Base-by-base conservation (phyloP, 768 basidiomycete species). In the Plicaturopsis crispa region DNA sequence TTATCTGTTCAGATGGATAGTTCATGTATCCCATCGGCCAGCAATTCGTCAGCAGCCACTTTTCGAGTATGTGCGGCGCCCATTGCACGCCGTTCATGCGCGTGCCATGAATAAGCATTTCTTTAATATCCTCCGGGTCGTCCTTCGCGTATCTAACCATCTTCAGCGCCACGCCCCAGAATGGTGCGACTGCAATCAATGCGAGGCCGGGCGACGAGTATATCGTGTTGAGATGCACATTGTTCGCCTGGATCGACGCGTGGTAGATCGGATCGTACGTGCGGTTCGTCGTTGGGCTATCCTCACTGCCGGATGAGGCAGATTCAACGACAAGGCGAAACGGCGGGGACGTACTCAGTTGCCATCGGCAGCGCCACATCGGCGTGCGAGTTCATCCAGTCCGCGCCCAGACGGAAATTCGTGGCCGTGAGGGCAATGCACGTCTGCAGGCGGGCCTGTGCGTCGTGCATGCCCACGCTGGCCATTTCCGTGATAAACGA, bases 311-410 rank as follows among this genome's bases (percentile, higher is more conserved):
- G 33, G 19, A 38, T 28, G 13, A 35, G 40, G 30, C n/a, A n/a
- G n/a, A n/a, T n/a, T 24, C 39, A 13, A 37, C 39, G 13, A 14
- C 30, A 16, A 17, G 23, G 41, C 31, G 22, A 33, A 38, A 18
- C 26, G 35, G 37, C 35, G 17, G 19, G 34, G 6, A 69, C 79
- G 57, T 49, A 82, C 77, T 79, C 75, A 42, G 59, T 54, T 14
- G 75, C 72, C 69, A 78, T 71, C 12, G 83, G 82, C 34, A 85
- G 62, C 2, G 82, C 78, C 11, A 82, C 66, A 45, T 85, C 83
- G 0, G 83, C 77, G 45, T 82, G 77, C 4, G 75, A 71, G 40
- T 84, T 84, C 82, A 85, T 82, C 83, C 83, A 85, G 53, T 84
- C 82, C 39, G 61, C 59, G 17, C 83, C 81, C 35, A 72, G 65